Evolutionary conservation across 1,284 basidiomycete genomes (phyloP).

Genomic region (Tilletiaria anomala): DNA sequence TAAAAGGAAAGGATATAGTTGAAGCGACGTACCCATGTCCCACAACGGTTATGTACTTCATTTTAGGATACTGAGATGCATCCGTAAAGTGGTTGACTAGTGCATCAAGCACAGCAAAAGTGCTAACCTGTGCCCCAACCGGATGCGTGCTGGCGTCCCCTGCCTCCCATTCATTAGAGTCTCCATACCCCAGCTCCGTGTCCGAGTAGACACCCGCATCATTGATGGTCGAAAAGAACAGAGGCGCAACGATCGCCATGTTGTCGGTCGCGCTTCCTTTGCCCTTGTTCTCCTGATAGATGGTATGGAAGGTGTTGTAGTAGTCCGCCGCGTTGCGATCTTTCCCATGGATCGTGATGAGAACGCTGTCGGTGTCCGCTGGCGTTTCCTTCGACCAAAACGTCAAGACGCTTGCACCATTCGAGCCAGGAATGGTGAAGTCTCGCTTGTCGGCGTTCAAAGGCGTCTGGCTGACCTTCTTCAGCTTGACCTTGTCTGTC

Average conservation of each 20-base stretch:
- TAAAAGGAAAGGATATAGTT: too few species aligned
- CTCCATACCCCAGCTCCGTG: neutral
- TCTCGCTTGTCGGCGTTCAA: too few species aligned
- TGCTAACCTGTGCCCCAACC: neutral
- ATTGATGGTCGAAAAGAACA: neutral
- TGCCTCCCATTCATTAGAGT: neutral
- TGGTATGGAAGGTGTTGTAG: slow-evolving; percentile 16
- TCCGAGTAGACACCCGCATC: neutral
- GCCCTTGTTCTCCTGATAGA: too few species aligned
- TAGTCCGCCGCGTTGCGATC: slow-evolving; percentile 18
- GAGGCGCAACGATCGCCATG: neutral
- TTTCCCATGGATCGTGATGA: slow-evolving; percentile 26
- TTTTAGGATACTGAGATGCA: neutral
- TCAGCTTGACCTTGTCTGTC: too few species aligned
- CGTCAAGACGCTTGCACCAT: too few species aligned
- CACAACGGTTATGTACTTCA: neutral
- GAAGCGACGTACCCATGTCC: too few species aligned
- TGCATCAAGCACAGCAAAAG: neutral
- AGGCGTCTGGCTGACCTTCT: too few species aligned
- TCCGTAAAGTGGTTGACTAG: neutral
- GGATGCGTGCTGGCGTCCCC: neutral
- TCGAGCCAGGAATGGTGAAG: too few species aligned
- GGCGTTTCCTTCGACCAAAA: too few species aligned
- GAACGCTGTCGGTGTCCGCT: too few species aligned
- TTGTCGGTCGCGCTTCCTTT: neutral